These are phyloP conservation scores for Spongiforma sp. DNA, from an alignment of 1,284 basidiomycete species.

Conservation along the genomic window DNA sequence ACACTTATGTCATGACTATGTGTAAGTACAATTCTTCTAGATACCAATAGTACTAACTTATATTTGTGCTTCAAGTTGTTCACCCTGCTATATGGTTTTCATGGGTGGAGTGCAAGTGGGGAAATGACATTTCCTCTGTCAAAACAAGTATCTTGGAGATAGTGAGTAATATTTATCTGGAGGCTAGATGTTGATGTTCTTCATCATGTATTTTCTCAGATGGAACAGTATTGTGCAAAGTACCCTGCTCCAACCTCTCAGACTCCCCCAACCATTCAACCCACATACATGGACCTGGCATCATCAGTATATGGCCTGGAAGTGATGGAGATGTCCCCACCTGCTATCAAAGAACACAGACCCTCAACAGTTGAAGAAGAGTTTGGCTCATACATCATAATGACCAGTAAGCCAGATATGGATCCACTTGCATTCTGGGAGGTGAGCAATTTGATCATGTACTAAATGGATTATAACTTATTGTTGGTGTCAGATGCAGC, in stretches of 20 bases:
- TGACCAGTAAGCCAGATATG: neutral
- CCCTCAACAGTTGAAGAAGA: neutral
- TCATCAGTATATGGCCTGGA: neutral
- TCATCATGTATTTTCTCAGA: neutral
- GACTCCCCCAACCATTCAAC: neutral
- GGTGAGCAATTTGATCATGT: neutral
- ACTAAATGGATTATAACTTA: too few species aligned
- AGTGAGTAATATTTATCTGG: neutral
- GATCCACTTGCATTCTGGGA: neutral
- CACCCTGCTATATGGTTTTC: constrained; percentile 1
- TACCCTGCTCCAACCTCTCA: neutral
- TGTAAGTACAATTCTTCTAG: neutral
- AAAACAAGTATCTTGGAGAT: neutral
- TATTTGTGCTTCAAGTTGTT: too few species aligned
- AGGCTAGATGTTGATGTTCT: neutral
- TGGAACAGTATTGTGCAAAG: neutral
- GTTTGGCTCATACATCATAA: neutral
- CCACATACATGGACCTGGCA: neutral
- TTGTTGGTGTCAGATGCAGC: too few species aligned
- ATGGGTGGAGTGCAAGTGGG: neutral
- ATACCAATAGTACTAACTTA: neutral
- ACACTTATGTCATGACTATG: neutral
- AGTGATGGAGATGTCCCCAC: neutral
- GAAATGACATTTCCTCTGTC: neutral
- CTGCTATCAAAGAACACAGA: neutral